These are phyloP conservation scores for Malbranchea cinnamomea DNA, from an alignment of 2,329 filamentous ascomycete genomes.

Conservation along the genomic window DNA sequence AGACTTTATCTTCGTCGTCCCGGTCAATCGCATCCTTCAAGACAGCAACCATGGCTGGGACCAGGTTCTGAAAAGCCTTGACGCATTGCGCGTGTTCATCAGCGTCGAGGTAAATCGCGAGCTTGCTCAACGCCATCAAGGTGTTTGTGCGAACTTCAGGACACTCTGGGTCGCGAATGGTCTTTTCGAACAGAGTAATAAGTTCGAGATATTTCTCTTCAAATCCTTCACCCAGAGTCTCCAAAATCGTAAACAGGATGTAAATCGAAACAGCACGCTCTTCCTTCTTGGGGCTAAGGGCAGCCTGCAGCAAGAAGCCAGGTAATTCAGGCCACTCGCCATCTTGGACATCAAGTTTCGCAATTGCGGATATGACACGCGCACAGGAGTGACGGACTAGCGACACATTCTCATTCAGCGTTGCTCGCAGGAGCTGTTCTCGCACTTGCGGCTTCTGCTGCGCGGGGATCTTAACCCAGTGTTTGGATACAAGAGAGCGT, in stretches of 20 bases:
- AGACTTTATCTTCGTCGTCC: slow-evolving; percentile 72
- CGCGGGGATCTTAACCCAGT: slow-evolving; percentile 62
- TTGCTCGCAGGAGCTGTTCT: slow-evolving; percentile 68
- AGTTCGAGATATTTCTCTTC: slow-evolving; percentile 65
- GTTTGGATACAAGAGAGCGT: slow-evolving; percentile 64
- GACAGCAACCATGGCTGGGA: slow-evolving; percentile 79
- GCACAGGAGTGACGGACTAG: slow-evolving; percentile 75
- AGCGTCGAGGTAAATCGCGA: slow-evolving; percentile 74
- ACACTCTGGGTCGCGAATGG: slow-evolving; percentile 81
- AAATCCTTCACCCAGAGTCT: slow-evolving; percentile 74
- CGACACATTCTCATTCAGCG: slow-evolving; percentile 61
- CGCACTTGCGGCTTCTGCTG: slow-evolving; percentile 69
- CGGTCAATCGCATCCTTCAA: slow-evolving; percentile 70
- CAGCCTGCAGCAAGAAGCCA: slow-evolving; percentile 62
- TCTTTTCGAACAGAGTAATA: slow-evolving; percentile 69
- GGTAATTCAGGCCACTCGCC: slow-evolving; percentile 76
- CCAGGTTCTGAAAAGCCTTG: slow-evolving; percentile 59
- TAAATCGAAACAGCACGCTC: slow-evolving; percentile 86
- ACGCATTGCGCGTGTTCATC: slow-evolving; percentile 68
- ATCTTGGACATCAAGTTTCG: slow-evolving; percentile 71
- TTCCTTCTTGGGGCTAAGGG: slow-evolving; percentile 55
- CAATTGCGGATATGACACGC: slow-evolving; percentile 75
- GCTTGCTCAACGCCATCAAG: slow-evolving; percentile 72
- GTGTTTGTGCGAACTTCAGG: slow-evolving; percentile 90
- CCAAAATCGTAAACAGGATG: slow-evolving; percentile 81